A percentile compares a stretch with the other conserved stretches of the same genome.
Conservation (phyloP, 129 eudicot genomes). For the Tanacetum coccineum region DNA sequence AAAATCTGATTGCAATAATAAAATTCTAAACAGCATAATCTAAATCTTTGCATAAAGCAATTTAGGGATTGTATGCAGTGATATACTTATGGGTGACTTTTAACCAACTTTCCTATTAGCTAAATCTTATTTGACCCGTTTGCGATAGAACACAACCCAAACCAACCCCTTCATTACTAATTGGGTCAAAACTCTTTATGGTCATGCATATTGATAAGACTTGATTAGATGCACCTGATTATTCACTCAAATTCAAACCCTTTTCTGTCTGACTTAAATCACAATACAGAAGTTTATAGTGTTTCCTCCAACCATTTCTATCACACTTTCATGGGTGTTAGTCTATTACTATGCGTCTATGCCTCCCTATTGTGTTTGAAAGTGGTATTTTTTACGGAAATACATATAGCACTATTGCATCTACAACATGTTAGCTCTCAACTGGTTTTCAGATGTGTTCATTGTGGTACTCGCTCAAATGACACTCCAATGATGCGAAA, state of each 20-base stretch:
- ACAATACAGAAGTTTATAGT: conserved; percentile 12
- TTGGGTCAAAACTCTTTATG: conserved; percentile 3
- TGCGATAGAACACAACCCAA: background rate
- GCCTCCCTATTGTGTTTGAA: background rate
- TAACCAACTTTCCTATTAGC: background rate
- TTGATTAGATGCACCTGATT: background rate
- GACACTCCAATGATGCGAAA: conserved; percentile 73
- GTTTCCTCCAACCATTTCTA: conserved; percentile 6
- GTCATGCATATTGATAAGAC: background rate
- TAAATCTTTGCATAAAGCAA: background rate
- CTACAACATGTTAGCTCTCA: conserved; percentile 10
- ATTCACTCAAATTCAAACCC: background rate
- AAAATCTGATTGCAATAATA: no score
- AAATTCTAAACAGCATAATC: background rate
- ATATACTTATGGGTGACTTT: background rate
- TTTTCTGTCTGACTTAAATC: conserved; percentile 11
- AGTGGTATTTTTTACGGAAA: conserved; percentile 3
- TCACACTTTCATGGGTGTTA: background rate
- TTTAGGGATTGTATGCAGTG: background rate
- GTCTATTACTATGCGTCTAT: background rate
- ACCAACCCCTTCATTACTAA: background rate
- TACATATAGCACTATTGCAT: conserved; percentile 6
- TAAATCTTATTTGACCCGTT: background rate
- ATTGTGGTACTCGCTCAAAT: conserved; percentile 55
- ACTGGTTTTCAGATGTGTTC: conserved; percentile 40